Percentiles rank a stretch among this genome's conserved stretches.
Conservation (phyloP, 768 basidiomycete genomes). For the Lentinus brumalis region DNA sequence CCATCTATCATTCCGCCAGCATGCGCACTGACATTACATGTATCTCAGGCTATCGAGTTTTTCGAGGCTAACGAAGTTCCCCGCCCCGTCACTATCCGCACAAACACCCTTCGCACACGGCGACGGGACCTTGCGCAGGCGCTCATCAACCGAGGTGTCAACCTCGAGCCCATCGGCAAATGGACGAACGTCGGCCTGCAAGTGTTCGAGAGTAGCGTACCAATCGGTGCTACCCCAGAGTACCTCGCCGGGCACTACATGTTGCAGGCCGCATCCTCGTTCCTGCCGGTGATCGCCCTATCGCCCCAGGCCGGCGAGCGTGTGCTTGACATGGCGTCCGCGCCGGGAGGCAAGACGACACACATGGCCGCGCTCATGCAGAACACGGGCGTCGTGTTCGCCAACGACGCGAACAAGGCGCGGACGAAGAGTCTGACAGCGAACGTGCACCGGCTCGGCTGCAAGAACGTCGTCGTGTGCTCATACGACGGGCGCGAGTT, state of each 20-base stretch:
- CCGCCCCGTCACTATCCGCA: constrained; percentile 96
- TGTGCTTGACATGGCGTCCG: constrained; percentile 97
- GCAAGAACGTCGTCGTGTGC: constrained; percentile 97
- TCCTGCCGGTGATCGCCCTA: constrained; percentile 98
- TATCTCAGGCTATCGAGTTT: constrained; percentile 86
- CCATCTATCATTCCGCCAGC: background rate
- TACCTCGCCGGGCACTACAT: constrained; percentile 99
- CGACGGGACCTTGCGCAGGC: constrained; percentile 93
- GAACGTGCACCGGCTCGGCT: constrained; percentile 94
- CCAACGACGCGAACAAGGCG: constrained; percentile 93
- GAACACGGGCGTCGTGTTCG: constrained; percentile 97
- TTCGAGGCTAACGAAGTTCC: constrained; percentile 97
- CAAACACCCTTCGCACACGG: constrained; percentile 93
- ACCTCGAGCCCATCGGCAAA: constrained; percentile 97
- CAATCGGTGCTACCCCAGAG: constrained; percentile 97
- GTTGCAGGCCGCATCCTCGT: constrained; percentile 98
- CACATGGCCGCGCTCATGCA: constrained; percentile 96
- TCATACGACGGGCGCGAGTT: constrained; percentile 98
- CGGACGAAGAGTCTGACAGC: constrained; percentile 96
- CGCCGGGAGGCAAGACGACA: constrained; percentile 97
- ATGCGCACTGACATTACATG: background rate
- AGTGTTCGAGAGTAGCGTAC: constrained; percentile 94
- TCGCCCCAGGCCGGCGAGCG: constrained; percentile 91
- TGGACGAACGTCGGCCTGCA: constrained; percentile 99
- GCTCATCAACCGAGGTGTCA: constrained; percentile 94